Evolutionary conservation across 768 basidiomycete species (phyloP).

Genomic region (Mrakia gelida): DNA sequence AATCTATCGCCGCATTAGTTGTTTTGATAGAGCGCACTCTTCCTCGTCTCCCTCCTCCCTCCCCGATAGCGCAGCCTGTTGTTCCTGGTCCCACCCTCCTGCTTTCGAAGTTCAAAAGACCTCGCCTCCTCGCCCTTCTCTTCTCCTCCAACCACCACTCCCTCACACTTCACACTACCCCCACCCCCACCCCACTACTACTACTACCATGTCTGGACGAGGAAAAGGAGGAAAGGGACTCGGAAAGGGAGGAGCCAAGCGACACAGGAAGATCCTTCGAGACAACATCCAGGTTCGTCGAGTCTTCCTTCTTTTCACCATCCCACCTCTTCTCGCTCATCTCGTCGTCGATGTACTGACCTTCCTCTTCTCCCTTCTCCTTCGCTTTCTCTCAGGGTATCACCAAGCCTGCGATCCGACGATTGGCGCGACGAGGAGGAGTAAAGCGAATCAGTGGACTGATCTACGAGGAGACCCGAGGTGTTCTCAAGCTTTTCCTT

Average conservation of each 20-base stretch:
- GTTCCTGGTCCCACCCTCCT: background rate
- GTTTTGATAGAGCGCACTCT: too few relatives aligned
- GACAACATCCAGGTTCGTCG: conserved; percentile 41
- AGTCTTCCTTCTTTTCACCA: too few relatives aligned
- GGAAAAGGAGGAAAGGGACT: conserved; percentile 90
- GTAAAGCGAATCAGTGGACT: conserved; percentile 79
- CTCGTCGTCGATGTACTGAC: background rate
- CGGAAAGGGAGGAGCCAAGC: conserved; percentile 91
- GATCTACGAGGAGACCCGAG: conserved; percentile 93
- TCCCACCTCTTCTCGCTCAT: too few relatives aligned
- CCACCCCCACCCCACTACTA: conserved; percentile 33
- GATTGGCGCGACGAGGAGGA: conserved; percentile 94
- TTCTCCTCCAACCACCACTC: background rate
- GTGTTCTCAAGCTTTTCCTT: conserved; percentile 91
- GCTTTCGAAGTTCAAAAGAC: background rate
- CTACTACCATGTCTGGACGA: conserved; percentile 73
- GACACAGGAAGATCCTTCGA: conserved; percentile 62
- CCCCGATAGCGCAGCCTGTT: background rate
- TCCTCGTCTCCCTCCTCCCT: background rate
- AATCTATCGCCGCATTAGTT: too few relatives aligned
- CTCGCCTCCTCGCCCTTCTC: background rate
- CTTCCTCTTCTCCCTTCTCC: too few relatives aligned
- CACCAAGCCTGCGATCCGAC: conserved; percentile 85
- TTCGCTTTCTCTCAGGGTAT: conserved; percentile 51
- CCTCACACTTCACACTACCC: background rate